Base-by-base conservation (phyloP, 2,329 filamentous ascomycete genomes). In the Exophiala calicioides region DNA sequence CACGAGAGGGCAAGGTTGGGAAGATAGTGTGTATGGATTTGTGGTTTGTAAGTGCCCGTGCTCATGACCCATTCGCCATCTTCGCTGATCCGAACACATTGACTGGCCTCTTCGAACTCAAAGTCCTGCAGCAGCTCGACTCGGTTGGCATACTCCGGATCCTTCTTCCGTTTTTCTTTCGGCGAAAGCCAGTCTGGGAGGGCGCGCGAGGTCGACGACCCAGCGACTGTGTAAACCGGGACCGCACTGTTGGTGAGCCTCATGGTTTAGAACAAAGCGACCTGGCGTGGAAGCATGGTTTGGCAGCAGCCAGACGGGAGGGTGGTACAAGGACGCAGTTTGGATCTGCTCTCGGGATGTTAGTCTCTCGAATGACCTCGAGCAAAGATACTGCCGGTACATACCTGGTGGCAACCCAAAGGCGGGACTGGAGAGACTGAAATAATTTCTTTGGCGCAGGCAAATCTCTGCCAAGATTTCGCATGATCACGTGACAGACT, bases 41-140 rank as follows among this genome's bases (percentile, higher is more conserved):
- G 88, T 1, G 86, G 84, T 63, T 87, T 81, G 65, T 82, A 84
- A 23, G 80, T 84, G 57, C 80, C 90, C 41, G 90, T 94, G 62
- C 88, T 94, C 88, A 96, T 93, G 30, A 93, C 82, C 90, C 93
- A 98, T 65, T 97, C 85, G 37, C 91, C 91, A 79, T 98, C 93
- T 48, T 95, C 90, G 60, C 88, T 95, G 54, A 93, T 81, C 38
- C 89, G 81, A 54, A 98, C 82, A 65, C 91, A 96, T 58, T 85
- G 82, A 64, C 90, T 95, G 30, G 94, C 91, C 70, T 95, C 90
- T 62, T 96, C 90, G 62, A 98, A 97, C 64, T 94, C 90, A 67
- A 98, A 98, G 65, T 98, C 93, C 63, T 98, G 93, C 27, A 98
- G 79, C 47, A 98, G 77, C 68, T 98, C 93, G 59, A 98, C 85